Evolutionary conservation across 2,329 filamentous ascomycete genomes (phyloP).

Genomic region (Fusarium papillatum): DNA sequence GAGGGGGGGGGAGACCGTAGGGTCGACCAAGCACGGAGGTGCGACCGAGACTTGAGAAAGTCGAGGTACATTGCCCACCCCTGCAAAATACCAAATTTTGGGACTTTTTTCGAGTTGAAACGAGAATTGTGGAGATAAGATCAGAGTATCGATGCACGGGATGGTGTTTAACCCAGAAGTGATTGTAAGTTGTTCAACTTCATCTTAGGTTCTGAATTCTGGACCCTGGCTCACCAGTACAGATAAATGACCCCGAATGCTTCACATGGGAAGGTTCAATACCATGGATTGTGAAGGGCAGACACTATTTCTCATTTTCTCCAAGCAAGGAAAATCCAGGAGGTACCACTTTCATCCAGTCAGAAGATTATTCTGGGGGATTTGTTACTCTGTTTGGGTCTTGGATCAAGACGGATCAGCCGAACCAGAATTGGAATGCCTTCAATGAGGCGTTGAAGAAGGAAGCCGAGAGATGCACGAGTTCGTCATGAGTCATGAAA

Average conservation of each 20-base stretch:
- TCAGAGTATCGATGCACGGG: constrained; percentile 26
- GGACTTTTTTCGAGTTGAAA: no score
- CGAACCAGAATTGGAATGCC: constrained; percentile 15
- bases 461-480: constrained; percentile 18
- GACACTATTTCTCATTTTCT: constrained; percentile 26
- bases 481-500: not conserved
- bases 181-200: not conserved
- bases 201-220: not conserved
- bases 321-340: constrained; percentile 27
- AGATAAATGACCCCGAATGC: constrained; percentile 19
- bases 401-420: constrained; percentile 22
- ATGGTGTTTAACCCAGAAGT: constrained; percentile 22
- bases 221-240: not conserved
- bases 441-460: constrained; percentile 27
- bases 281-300: constrained; percentile 3
- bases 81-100: no score
- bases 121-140: constrained; percentile 20
- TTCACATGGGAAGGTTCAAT: constrained; percentile 30
- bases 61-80: no score
- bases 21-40: no score
- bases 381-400: constrained; percentile 11
- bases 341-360: constrained; percentile 28
- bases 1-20: no score
- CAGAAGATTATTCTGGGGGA: constrained; percentile 17
- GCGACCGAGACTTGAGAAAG: no score